phyloP scores from a whole-genome alignment of 2,329 filamentous ascomycete genomes.

The Fusarium nematophilum region DNA sequence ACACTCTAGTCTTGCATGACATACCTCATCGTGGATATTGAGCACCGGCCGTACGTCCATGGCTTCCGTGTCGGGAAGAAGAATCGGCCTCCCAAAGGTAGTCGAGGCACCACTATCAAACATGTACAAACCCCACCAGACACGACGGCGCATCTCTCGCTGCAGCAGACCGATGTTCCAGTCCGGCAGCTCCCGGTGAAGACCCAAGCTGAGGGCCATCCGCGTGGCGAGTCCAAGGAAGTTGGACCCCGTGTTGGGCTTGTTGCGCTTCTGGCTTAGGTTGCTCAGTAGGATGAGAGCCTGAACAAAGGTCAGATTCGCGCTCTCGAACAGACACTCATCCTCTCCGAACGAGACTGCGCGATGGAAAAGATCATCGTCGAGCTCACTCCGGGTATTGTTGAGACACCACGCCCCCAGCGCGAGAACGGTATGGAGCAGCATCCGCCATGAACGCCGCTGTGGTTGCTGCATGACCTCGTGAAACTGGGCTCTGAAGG shows the following conservation, averaged over 20 bases:
- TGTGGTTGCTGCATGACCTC: conserved; percentile 46
- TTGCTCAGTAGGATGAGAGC: conserved; percentile 50
- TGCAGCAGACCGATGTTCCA: conserved; percentile 49
- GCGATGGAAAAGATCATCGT: conserved; percentile 46
- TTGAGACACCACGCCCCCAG: conserved; percentile 51
- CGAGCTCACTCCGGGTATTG: conserved; percentile 40
- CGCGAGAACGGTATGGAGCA: conserved; percentile 53
- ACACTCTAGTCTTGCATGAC: neutral
- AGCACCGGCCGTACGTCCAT: conserved; percentile 46
- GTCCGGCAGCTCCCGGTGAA: conserved; percentile 56
- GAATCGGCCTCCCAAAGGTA: conserved; percentile 53
- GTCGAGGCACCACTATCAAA: conserved; percentile 60
- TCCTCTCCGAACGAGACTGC: conserved; percentile 44
- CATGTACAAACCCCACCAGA: conserved; percentile 58
- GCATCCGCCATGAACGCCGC: conserved; percentile 48
- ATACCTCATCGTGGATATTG: conserved; percentile 44
- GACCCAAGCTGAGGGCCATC: conserved; percentile 59
- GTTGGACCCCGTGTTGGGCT: conserved; percentile 61
- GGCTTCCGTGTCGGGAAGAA: conserved; percentile 43
- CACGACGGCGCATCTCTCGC: conserved; percentile 52
- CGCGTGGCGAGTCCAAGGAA: conserved; percentile 59
- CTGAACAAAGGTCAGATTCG: conserved; percentile 48
- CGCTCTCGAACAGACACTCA: conserved; percentile 47
- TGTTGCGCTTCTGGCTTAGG: conserved; percentile 59
- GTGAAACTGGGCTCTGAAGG: conserved; percentile 54